Base-by-base conservation (phyloP, 2,329 filamentous ascomycete genomes). In the Aspergillus clavatus region DNA sequence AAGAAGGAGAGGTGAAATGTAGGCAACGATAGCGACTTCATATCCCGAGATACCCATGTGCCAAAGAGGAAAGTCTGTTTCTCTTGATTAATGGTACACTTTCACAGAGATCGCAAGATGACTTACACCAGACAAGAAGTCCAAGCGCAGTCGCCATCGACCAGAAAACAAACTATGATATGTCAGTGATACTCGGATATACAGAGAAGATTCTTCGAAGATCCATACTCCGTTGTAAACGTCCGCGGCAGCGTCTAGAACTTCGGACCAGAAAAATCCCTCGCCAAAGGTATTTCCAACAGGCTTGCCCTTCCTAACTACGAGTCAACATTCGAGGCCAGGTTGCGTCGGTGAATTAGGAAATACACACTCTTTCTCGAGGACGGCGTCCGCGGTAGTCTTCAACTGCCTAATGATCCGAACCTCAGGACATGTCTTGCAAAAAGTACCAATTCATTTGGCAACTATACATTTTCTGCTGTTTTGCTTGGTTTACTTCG, bases 41-140 rank as follows among this genome's bases (percentile, higher is more conserved):
- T 93, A 98, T 51, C 93, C 93, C 3, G 91, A 97, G 49, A 98
- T 94, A 22, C 93, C 93, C 93, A 98, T 98, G 66, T 96, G 83
- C 93, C 93, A 98, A 8, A 98, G 80, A 11, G 93, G 93, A 66
- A 98, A 98, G 69, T 94, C 86, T 89, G 51, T 23, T 22, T 36
- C 11, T 6, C 42, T 65, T 42, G 66, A n/a, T n/a, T n/a, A n/a
- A n/a, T n/a, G 61, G 42, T 24, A 10, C 22, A 18, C 12, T 2
- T 16, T 6, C 5, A n/a, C 5, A 14, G 5, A 11, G 14, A 11
- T 22, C 39, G 16, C 22, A 12, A 16, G 6, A 28, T 19, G 23
- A 80, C 85, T 79, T 81, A 89, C 85, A 98, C 93, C 93, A 98
- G 36, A 98, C 86, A 33, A 87, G 77, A 36, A 98, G 76, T 21